These are phyloP conservation scores for Paraglomus occultum DNA, from an alignment of 192 early-diverging fungal species.

Conservation along the genomic window DNA sequence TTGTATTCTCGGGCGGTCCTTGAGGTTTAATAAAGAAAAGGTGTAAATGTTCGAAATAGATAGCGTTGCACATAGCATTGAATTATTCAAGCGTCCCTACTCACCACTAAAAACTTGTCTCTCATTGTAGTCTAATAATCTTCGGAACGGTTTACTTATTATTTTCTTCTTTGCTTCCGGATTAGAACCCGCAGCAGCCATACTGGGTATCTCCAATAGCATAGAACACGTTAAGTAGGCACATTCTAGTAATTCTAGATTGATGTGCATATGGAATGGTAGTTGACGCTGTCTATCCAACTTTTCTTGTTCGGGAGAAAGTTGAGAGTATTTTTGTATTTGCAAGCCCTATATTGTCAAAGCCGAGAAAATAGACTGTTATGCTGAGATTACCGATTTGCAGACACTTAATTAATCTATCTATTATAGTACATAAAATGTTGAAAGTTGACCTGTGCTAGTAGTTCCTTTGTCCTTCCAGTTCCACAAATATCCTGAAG, in stretches of 20 bases:
- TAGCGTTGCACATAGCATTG: not conserved
- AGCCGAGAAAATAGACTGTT: constrained; percentile 1
- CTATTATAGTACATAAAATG: not conserved
- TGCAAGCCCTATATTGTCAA: constrained; percentile 51
- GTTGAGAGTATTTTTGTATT: constrained; percentile 70
- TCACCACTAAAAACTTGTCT: constrained; percentile 89
- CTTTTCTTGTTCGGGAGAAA: constrained; percentile 88
- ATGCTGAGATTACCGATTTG: not conserved
- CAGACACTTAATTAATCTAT: not conserved
- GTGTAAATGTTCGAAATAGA: not conserved
- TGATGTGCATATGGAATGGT: constrained; percentile 99
- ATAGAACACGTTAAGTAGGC: constrained; percentile 94
- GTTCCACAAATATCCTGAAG: constrained; percentile 86
- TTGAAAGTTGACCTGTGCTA: constrained; percentile 71
- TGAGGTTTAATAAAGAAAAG: not conserved
- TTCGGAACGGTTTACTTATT: constrained; percentile 89
- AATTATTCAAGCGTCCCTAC: not conserved
- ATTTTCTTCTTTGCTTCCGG: constrained; percentile 62
- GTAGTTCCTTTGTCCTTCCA: constrained; percentile 87
- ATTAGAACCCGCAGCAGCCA: constrained; percentile 73
- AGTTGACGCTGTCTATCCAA: constrained; percentile 94
- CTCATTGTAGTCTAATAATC: constrained; percentile 93
- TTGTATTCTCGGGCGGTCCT: constrained; percentile 93
- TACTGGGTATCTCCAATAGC: constrained; percentile 96
- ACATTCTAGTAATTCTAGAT: constrained; percentile 97